Base-by-base conservation (phyloP, 2,329 filamentous ascomycete species). In the Westerdykella aurantiaca region DNA sequence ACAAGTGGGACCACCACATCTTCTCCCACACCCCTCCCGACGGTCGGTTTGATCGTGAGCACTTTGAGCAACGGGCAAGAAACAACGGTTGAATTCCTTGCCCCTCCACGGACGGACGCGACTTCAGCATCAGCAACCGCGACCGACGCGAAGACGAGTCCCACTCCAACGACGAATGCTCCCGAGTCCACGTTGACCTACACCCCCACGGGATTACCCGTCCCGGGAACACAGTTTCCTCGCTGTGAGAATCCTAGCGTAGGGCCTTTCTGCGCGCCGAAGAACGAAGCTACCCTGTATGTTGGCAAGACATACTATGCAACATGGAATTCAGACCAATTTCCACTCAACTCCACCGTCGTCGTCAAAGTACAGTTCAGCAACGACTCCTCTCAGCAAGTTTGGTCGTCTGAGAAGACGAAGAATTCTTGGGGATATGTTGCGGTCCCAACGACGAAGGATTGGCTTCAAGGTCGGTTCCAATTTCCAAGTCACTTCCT, bases 381-480 rank as follows among this genome's bases (percentile, higher is more conserved):
- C 41, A 65, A 71, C 39, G 55, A 61, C 25, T 53, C 61, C 2
- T 42, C 46, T 6, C 46, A 61, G 22, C 60, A 66, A 18, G 66
- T 67, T 3, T 72, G 62, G 57, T 62, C 59, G 5, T 70, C 69
- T 4, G 59, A 55, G 2, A 50, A 48, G 17, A 64, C 58, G 2
- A 53, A 58, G 21, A 72, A 70, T 48, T 60, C 57, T 31, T 60
- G 66, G 46, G 69, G 70, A 38, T 68, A 64, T 45, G 56, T 66
- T n/a, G 51, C 61, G 2, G 49, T 73, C 9, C 55, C 56, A 12
- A 70, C 69, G 60, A 52, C 62, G 21, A 59, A 67, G 41, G 57
- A 57, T n/a, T 72, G 68, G 69, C 57, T 71, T 33, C 66, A 69
- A 43, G 66, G 56, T 45, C 42, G n/a, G 42, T 43, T 14, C 11